Conservation (phyloP, 345 rosid genomes). For the Linum tenue region DNA sequence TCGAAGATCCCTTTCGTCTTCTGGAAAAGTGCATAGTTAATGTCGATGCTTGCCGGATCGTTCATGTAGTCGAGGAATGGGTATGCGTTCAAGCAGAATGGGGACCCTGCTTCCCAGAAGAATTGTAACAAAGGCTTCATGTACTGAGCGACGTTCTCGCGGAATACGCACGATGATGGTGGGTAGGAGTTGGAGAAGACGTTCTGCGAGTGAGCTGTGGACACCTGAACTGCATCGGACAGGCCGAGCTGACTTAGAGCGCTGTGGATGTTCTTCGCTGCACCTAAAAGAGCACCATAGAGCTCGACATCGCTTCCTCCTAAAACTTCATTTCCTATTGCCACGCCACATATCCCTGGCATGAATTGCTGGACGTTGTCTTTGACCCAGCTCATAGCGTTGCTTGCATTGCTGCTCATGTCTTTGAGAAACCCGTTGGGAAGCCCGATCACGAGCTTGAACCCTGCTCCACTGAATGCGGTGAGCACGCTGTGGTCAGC, state of each 20-base stretch:
- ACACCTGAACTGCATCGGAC: constrained; percentile 59
- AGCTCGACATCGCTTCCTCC: constrained; percentile 54
- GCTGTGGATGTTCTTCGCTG: constrained; percentile 59
- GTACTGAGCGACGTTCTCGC: constrained; percentile 48
- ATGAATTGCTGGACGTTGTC: constrained; percentile 75
- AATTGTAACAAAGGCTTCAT: constrained; percentile 88
- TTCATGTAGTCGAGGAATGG: constrained; percentile 80
- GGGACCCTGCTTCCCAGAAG: constrained; percentile 67
- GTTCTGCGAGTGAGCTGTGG: constrained; percentile 87
- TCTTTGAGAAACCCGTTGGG: constrained; percentile 68
- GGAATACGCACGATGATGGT: constrained; percentile 81
- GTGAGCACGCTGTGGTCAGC: constrained; percentile 72
- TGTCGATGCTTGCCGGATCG: constrained; percentile 66
- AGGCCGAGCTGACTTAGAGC: constrained; percentile 53
- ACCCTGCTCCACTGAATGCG: constrained; percentile 88
- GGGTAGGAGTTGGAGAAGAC: constrained; percentile 82
- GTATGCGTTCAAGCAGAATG: constrained; percentile 93
- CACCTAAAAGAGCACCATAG: constrained; percentile 60
- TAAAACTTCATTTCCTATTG: constrained; percentile 86
- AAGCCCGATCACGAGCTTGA: constrained; percentile 74
- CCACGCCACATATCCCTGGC: constrained; percentile 79
- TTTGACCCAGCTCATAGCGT: constrained; percentile 75
- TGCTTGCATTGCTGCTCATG: constrained; percentile 57
- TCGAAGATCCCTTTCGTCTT: constrained; percentile 64
- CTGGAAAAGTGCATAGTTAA: constrained; percentile 88